A percentile compares a stretch with the other conserved stretches of the same genome.
Evolutionary conservation across 805 yeast species (phyloP).

Genomic region (Lipomyces sp.): DNA sequence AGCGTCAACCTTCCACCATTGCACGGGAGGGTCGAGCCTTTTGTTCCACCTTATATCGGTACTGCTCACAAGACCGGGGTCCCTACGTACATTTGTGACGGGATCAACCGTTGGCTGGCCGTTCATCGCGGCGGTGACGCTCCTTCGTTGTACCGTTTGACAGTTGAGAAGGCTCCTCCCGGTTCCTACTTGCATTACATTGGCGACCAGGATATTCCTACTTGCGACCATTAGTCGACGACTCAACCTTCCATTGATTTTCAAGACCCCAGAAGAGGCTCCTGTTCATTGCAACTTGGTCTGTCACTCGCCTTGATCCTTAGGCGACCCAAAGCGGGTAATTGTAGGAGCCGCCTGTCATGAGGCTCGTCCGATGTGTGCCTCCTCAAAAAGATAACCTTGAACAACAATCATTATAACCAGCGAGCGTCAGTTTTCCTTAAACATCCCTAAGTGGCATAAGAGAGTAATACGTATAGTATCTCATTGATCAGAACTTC

Average conservation of each 20-base stretch:
- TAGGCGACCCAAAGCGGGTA: too few relatives aligned
- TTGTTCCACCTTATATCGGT: slow-evolving; percentile 38
- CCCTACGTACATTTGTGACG: slow-evolving; percentile 49
- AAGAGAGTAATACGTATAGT: too few relatives aligned
- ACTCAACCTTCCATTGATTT: slow-evolving; percentile 13
- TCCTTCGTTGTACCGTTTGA: slow-evolving; percentile 44
- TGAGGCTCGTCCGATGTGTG: too few relatives aligned
- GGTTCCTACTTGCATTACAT: slow-evolving; percentile 42
- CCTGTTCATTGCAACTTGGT: neutral
- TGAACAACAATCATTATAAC: too few relatives aligned
- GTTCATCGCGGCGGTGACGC: slow-evolving; percentile 45
- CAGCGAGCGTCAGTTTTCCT: too few relatives aligned
- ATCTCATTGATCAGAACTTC: too few relatives aligned
- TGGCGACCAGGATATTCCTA: slow-evolving; percentile 40
- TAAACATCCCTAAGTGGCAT: too few relatives aligned
- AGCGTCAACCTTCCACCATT: too few relatives aligned
- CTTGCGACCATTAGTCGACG: slow-evolving; percentile 41
- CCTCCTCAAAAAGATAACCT: too few relatives aligned
- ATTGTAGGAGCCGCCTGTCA: too few relatives aligned
- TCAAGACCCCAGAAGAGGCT: slow-evolving; percentile 16
- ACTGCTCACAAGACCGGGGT: slow-evolving; percentile 39
- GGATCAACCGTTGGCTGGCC: slow-evolving; percentile 46
- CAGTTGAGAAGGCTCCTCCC: slow-evolving; percentile 42
- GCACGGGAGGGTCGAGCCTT: slow-evolving; percentile 15
- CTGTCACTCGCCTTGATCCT: too few relatives aligned